phyloP scores from a whole-genome alignment of 805 yeast genomes.

The Danielozyma ontarioensis region DNA sequence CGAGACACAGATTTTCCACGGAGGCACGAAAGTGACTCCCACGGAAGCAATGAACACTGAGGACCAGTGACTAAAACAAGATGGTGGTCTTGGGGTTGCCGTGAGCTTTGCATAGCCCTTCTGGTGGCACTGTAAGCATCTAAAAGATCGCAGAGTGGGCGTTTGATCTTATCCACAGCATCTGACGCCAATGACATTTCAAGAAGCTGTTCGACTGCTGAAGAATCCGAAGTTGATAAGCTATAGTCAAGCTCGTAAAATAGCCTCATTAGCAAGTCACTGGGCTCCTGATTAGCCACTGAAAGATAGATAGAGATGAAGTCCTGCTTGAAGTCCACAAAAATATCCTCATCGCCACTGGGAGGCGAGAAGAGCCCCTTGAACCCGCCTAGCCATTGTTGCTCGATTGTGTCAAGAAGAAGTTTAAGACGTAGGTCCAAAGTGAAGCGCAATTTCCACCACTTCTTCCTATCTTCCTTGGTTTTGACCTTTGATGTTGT shows the following conservation, averaged over 20 bases:
- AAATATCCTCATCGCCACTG: conserved; percentile 14
- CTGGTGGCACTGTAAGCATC: neutral
- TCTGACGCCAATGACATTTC: too few relatives aligned
- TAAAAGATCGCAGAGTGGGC: neutral
- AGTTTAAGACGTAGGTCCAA: conserved; percentile 53
- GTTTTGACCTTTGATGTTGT: conserved; percentile 50
- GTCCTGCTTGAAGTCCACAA: conserved; percentile 13
- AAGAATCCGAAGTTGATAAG: conserved; percentile 5
- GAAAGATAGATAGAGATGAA: conserved; percentile 10
- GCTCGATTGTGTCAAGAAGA: conserved; percentile 56
- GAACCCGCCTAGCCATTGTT: conserved; percentile 76
- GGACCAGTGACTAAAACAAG: conserved; percentile 66
- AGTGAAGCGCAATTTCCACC: conserved; percentile 73
- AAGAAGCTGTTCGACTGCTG: neutral
- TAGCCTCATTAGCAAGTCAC: conserved; percentile 9
- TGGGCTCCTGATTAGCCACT: conserved; percentile 3
- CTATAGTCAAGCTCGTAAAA: too few relatives aligned
- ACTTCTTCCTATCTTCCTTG: conserved; percentile 53
- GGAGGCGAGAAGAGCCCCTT: conserved; percentile 50
- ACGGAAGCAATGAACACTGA: conserved; percentile 68
- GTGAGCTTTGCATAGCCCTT: neutral
- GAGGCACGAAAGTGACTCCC: conserved; percentile 76
- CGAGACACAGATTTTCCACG: conserved; percentile 57
- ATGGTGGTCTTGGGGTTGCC: conserved; percentile 37
- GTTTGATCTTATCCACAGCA: neutral